phyloP scores from a whole-genome alignment of 2,329 filamentous ascomycete species.

The Nigrospora osmanthi region DNA sequence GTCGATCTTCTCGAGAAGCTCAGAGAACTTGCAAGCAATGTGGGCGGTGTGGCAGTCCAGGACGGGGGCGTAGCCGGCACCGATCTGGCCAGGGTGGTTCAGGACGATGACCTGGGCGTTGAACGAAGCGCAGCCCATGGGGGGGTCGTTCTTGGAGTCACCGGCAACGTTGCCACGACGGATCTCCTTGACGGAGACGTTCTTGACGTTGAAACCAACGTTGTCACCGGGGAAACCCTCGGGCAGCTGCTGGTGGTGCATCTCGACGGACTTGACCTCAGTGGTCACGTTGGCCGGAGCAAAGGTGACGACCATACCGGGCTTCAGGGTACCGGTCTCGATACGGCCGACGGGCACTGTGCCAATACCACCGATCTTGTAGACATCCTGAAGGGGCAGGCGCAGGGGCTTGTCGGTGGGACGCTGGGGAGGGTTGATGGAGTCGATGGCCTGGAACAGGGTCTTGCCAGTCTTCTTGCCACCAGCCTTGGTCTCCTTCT shows the following conservation, averaged over 20 bases:
- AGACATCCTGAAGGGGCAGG: slow-evolving; percentile 99
- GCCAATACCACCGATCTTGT: slow-evolving; percentile 99
- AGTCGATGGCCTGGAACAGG: slow-evolving; percentile 97
- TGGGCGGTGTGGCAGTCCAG: slow-evolving; percentile 99
- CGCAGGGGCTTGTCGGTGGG: slow-evolving; percentile 99
- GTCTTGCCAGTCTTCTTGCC: slow-evolving; percentile 89
- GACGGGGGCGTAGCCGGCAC: slow-evolving; percentile 97
- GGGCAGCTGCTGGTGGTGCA: slow-evolving; percentile 98
- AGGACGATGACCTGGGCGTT: slow-evolving; percentile 99
- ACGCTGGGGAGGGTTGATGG: slow-evolving; percentile 86
- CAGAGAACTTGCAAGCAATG: slow-evolving; percentile 99
- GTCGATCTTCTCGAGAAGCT: slow-evolving; percentile 99
- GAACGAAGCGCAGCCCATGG: slow-evolving; percentile 83
- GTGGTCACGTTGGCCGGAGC: slow-evolving; percentile 98
- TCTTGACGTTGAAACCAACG: slow-evolving; percentile 99
- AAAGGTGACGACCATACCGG: slow-evolving; percentile 93
- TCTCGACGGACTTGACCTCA: slow-evolving; percentile 99
- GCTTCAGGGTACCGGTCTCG: slow-evolving; percentile 96
- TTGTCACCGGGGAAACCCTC: slow-evolving; percentile 99
- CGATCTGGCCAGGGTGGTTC: slow-evolving; percentile 99
- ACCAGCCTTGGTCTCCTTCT: slow-evolving; percentile 48
- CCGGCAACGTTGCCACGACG: slow-evolving; percentile 99
- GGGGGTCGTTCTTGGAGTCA: slow-evolving; percentile 99
- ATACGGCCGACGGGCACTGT: slow-evolving; percentile 99
- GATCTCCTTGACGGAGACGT: slow-evolving; percentile 99